These are phyloP conservation scores for Ascochyta clinopodiicola DNA, from an alignment of 2,329 filamentous ascomycete species.

Conservation along the genomic window DNA sequence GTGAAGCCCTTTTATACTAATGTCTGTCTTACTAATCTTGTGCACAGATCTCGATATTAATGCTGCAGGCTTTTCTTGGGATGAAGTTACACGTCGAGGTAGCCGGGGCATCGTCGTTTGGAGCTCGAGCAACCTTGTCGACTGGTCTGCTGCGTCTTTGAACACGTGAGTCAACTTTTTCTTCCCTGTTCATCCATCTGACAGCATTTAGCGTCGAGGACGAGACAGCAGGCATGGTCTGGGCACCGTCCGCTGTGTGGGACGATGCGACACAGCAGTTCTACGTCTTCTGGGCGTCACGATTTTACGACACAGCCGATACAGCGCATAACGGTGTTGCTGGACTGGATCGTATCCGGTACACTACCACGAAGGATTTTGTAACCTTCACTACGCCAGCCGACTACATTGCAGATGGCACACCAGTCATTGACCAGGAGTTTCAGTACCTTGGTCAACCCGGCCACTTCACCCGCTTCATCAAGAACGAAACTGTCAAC, in stretches of 20 bases:
- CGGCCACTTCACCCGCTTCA: slow-evolving; percentile 17
- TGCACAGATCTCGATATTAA: slow-evolving; percentile 1
- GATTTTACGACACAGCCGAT: slow-evolving; percentile 25
- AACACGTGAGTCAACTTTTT: not conserved
- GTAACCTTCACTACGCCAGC: slow-evolving; percentile 10
- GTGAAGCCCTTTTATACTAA: not conserved
- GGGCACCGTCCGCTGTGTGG: slow-evolving; percentile 13
- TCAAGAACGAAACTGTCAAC: slow-evolving; percentile 15
- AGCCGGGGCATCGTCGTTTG: slow-evolving; percentile 18
- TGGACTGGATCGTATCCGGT: slow-evolving; percentile 14
- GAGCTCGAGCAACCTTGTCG: slow-evolving; percentile 15
- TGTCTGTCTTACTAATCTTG: not conserved
- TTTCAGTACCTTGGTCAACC: slow-evolving; percentile 20
- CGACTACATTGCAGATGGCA: slow-evolving; percentile 13
- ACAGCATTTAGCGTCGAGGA: slow-evolving; percentile 10
- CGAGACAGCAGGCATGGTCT: slow-evolving; percentile 19
- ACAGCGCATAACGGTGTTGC: slow-evolving; percentile 12
- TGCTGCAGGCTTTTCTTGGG: slow-evolving; percentile 15
- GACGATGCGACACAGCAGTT: slow-evolving; percentile 4
- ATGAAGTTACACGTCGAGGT: slow-evolving; percentile 14
- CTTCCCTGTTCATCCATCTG: not conserved
- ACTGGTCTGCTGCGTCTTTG: slow-evolving; percentile 17
- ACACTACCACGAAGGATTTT: slow-evolving; percentile 20
- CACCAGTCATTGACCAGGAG: slow-evolving; percentile 19
- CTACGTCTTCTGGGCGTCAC: not conserved